These are phyloP conservation scores for Tuber brumale DNA, from an alignment of 495 filamentous ascomycete genomes.

Conservation along the genomic window DNA sequence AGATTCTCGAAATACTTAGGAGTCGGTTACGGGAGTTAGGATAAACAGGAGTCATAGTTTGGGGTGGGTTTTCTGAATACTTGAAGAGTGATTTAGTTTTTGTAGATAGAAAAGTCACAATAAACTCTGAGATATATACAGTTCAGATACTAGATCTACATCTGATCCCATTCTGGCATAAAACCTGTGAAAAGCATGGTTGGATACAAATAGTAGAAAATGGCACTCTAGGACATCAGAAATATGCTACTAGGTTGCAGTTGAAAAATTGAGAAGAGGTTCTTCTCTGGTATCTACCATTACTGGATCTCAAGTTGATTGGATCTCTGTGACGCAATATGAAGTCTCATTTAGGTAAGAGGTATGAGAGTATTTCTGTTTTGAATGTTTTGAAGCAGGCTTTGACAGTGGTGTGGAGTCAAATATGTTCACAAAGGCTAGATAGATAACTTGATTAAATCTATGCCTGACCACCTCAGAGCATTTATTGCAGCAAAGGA, in stretches of 20 bases:
- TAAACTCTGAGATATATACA: slow-evolving; percentile 18
- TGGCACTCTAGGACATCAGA: slow-evolving; percentile 19
- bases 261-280: no score
- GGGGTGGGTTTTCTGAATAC: slow-evolving; percentile 16
- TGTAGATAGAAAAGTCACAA: slow-evolving; percentile 11
- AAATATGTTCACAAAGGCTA: not conserved
- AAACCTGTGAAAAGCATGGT: slow-evolving; percentile 17
- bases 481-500: slow-evolving; percentile 6
- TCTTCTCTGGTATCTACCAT: no score
- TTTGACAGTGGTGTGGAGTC: not conserved
- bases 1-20: no score
- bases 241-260: not conserved
- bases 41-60: slow-evolving; percentile 11
- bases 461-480: slow-evolving; percentile 11
- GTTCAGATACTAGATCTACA: slow-evolving; percentile 8
- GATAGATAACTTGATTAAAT: slow-evolving; percentile 7
- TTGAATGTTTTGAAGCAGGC: not conserved
- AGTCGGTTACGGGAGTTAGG: not conserved
- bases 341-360: not conserved
- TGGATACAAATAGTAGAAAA: slow-evolving; percentile 14
- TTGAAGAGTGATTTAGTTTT: slow-evolving; percentile 20
- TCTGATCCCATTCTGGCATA: slow-evolving; percentile 25
- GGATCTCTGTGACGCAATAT: slow-evolving; percentile 14
- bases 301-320: not conserved
- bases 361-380: slow-evolving; percentile 5